Evolutionary conservation across 352 stramenopile species (phyloP), one percentile per base, ranked within the genome.

Genomic region (Globisporangium echinulatum): DNA sequence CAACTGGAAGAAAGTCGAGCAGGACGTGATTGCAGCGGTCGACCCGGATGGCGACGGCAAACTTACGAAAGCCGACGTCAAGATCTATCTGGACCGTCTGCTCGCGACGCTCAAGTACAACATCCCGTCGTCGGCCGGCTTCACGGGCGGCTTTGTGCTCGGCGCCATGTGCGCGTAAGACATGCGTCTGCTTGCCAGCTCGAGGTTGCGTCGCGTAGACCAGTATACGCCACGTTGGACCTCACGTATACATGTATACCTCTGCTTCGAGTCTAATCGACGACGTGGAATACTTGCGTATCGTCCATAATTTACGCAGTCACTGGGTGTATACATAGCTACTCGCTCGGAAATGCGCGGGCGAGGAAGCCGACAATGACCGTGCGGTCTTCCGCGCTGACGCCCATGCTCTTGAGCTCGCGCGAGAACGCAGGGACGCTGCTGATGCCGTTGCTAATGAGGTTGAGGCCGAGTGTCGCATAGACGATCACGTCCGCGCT

Each of bases 1-100:
- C 59, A 87, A 96, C 66, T 96, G 86, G 87, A 72, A 75, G 56
- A 96, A 96, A 70, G 78, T 96, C 40, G 81, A 96, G 57, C 89
- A 89, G 55, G 86, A 94, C 63, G 78, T 92, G 48, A 85, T 92
- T 59, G 69, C 69, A 17, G 78, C 80, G n/a, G 78, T 96, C 37
- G 87, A 96, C 65, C 72, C 78, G 0, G 82, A 95, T 64, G 77
- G 79, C 59, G 85, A 96, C 53, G 85, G 84, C 63, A 94, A 94
- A 74, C 82, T 96, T 67, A 81, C 85, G 47, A 81, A 77, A 63
- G 67, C 88, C 43, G 87, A 96, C 63, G 60, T 92, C 56, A 78
- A 94, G 58, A 69, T 91, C 43, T 92, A 77, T 72, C 82, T 88
- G 64, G 58, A 82, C 36, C 82, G 85, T 49, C 66, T 94, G 36